A percentile compares a stretch with the other conserved stretches of the same genome.
Evolutionary conservation across 1,284 basidiomycete genomes (phyloP).

Genomic region (Cutaneotrichosporon daszewskae): DNA sequence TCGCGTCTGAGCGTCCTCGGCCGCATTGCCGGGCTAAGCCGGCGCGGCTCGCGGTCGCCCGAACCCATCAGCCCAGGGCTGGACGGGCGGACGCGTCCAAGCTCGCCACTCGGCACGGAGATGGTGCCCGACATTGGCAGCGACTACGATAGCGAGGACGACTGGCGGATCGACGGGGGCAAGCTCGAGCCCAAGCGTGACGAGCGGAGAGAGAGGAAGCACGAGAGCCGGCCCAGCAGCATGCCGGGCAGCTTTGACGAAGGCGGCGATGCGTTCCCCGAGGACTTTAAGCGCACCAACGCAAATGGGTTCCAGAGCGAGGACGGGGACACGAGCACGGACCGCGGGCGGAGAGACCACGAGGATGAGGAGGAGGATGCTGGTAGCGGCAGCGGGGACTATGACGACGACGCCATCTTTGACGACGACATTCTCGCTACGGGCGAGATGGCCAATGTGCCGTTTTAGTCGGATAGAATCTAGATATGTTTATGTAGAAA

Average conservation of each 20-base stretch:
- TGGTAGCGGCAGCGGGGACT: not conserved
- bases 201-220: slow-evolving; percentile 23
- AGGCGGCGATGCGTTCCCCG: slow-evolving; percentile 28
- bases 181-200: no score
- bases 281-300: slow-evolving; percentile 13
- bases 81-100: slow-evolving; percentile 49
- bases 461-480: slow-evolving; percentile 50
- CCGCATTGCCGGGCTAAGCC: slow-evolving; percentile 68
- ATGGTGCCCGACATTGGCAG: slow-evolving; percentile 36
- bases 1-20: slow-evolving; percentile 61
- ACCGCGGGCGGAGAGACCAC: no score
- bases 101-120: slow-evolving; percentile 46
- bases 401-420: slow-evolving; percentile 49
- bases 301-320: slow-evolving; percentile 14
- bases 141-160: slow-evolving; percentile 50
- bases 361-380: slow-evolving; percentile 32
- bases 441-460: slow-evolving; percentile 77
- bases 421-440: slow-evolving; percentile 74
- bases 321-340: not conserved
- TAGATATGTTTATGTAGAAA: no score
- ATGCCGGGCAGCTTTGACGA: slow-evolving; percentile 71
- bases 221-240: slow-evolving; percentile 48
- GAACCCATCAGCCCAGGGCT: slow-evolving; percentile 18
- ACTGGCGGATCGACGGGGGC: no score
- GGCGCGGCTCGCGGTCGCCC: slow-evolving; percentile 38